Conservation (phyloP, 2,329 filamentous ascomycete genomes). For the Fusarium zealandicum region DNA sequence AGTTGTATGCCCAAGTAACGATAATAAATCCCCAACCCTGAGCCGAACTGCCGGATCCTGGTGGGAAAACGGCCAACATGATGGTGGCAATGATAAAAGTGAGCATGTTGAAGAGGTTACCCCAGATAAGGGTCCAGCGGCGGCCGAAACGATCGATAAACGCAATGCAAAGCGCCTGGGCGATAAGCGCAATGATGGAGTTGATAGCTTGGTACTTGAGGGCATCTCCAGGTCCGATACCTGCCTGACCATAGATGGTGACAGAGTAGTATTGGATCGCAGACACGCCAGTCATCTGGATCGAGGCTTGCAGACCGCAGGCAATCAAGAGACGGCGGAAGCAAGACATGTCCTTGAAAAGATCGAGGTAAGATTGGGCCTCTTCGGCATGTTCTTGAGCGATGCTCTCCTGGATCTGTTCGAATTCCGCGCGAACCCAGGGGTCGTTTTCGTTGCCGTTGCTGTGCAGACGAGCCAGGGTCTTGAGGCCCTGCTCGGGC, state of each 20-base stretch:
- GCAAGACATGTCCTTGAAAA: constrained; percentile 66
- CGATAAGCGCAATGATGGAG: constrained; percentile 71
- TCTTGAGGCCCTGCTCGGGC: constrained; percentile 67
- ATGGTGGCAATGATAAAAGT: constrained; percentile 73
- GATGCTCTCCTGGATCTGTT: constrained; percentile 71
- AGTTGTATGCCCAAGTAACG: constrained; percentile 80
- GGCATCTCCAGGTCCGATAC: constrained; percentile 68
- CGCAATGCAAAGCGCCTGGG: constrained; percentile 71
- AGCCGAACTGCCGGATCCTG: constrained; percentile 53
- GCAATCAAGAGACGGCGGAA: constrained; percentile 79
- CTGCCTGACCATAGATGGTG: constrained; percentile 71
- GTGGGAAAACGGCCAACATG: constrained; percentile 65
- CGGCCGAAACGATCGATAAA: constrained; percentile 75
- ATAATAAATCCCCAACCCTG: constrained; percentile 71
- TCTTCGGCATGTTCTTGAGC: constrained; percentile 70
- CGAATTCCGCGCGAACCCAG: constrained; percentile 75
- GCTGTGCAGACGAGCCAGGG: constrained; percentile 72
- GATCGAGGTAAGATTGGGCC: constrained; percentile 72
- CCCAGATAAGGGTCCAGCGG: constrained; percentile 74
- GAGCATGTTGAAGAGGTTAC: constrained; percentile 74
- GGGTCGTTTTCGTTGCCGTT: constrained; percentile 69
- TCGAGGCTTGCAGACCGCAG: constrained; percentile 70
- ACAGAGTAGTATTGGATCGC: constrained; percentile 79
- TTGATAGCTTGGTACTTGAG: constrained; percentile 80
- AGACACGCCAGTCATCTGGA: constrained; percentile 78